Percentiles rank a stretch among this genome's conserved stretches.
These are phyloP conservation scores for Senecio squalidus DNA, from an alignment of 140 eudicot genomes.

Conservation along the genomic window DNA sequence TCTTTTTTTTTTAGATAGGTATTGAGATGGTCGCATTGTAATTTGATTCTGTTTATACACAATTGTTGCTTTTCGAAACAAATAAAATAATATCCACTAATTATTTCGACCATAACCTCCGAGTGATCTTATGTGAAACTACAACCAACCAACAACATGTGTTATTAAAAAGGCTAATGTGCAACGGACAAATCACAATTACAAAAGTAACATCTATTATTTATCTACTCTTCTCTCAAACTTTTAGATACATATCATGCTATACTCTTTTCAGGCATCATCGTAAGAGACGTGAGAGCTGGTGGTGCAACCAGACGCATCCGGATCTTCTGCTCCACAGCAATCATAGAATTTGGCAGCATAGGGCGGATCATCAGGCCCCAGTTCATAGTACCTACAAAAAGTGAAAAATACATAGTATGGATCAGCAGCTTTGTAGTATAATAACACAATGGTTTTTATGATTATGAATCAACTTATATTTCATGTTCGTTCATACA, in stretches of 20 bases:
- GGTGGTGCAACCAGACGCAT: slow-evolving; percentile 76
- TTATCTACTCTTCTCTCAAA: not conserved
- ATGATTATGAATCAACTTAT: not conserved
- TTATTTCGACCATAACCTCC: too few relatives aligned
- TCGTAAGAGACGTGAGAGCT: slow-evolving; percentile 70
- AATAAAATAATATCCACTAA: too few relatives aligned
- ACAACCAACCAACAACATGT: too few relatives aligned
- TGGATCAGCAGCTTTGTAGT: not conserved
- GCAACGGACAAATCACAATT: too few relatives aligned
- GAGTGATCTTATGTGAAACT: too few relatives aligned
- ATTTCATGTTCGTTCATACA: not conserved
- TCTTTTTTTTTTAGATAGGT: too few relatives aligned
- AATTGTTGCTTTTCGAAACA: too few relatives aligned
- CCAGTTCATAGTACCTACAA: slow-evolving; percentile 76
- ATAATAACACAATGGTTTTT: not conserved
- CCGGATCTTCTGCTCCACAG: slow-evolving; percentile 87
- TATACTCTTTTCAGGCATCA: slow-evolving; percentile 31
- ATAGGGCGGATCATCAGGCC: slow-evolving; percentile 92
- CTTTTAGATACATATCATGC: slow-evolving; percentile 10
- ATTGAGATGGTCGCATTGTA: too few relatives aligned
- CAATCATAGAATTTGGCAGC: slow-evolving; percentile 95
- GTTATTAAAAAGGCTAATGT: too few relatives aligned
- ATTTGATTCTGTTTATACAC: too few relatives aligned
- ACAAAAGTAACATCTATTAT: too few relatives aligned
- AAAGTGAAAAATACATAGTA: not conserved